Evolutionary conservation across 805 yeast species (phyloP), one percentile per base, ranked within the genome.

Genomic region (Lipomyces yamadae): DNA sequence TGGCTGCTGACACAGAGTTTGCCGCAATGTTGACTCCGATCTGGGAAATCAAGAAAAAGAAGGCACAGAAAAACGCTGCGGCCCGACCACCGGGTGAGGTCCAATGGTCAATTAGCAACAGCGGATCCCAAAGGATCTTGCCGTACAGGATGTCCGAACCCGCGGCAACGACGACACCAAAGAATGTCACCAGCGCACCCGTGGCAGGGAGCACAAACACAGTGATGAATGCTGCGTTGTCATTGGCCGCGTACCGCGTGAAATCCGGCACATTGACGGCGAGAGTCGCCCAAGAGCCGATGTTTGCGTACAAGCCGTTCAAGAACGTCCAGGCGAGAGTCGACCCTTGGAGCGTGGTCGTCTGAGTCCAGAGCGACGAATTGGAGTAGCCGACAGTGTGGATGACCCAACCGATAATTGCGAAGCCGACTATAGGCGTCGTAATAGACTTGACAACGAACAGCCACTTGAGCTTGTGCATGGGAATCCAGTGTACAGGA

Each of bases 401-500:
- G 8, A 80, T 77, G 70, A 86, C 85, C 97, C 97, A 92, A 50
- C 91, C 82, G 70, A 92, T 80, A 75, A 92, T 91, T 0, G 87
- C 90, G 69, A 92, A 81, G 52, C 96, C 96, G 0, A 96, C 97
- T 66, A 88, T 80, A 2, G 97, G 87, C 90, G 60, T 60, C 30
- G 60, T 63, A 39, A 66, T 82, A 0, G 96, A 90, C 76, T 92
- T 92, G 62, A 87, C 85, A 0, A 97, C 88, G 80, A 92, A 92
- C 72, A 92, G 81, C 78, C 91, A 94, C 75, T 96, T 86, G 65
- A 92, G 86, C 62, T 84, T 83, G 74, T 92, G 96, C 11, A 97
- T 96, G 60, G 88, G 88, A 73, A 91, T 84, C 83, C 89, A 89
- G 70, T 92, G 83, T 70, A 88, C 88, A 3, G 97, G 97, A 67